Percentiles rank a stretch among this genome's conserved stretches.
Conservation (phyloP, 169 alveolate genomes). For the Plasmodium vivax region DNA sequence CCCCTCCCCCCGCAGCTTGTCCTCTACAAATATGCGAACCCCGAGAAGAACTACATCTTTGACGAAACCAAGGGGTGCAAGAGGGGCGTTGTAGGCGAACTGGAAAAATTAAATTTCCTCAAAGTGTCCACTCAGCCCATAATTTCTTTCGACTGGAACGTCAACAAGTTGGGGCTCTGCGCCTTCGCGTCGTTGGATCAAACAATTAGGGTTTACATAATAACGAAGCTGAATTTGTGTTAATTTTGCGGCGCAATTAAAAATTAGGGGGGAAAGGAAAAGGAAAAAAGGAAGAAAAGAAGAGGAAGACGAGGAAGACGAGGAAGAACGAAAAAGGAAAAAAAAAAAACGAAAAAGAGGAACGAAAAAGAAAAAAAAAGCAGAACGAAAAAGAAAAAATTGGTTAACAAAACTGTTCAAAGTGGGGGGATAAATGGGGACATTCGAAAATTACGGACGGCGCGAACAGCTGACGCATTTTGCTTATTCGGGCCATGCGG, state of each 20-base stretch:
- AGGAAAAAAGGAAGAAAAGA: no score
- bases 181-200: constrained; percentile 92
- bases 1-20: constrained; percentile 86
- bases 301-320: no score
- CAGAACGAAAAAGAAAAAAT: background rate
- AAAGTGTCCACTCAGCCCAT: constrained; percentile 93
- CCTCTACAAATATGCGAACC: constrained; percentile 86
- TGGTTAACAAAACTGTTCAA: constrained; percentile 11
- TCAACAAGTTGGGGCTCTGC: constrained; percentile 83
- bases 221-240: constrained; percentile 55
- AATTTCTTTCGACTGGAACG: constrained; percentile 91
- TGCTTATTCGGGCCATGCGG: background rate
- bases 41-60: constrained; percentile 84
- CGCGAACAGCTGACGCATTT: background rate
- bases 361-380: background rate
- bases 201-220: constrained; percentile 87
- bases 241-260: constrained; percentile 11
- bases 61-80: constrained; percentile 78
- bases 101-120: constrained; percentile 90
- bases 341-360: background rate
- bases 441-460: background rate
- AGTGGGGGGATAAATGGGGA: background rate
- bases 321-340: background rate
- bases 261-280: background rate
- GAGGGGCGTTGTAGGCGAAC: constrained; percentile 92